Base-by-base conservation (phyloP, 2,329 filamentous ascomycete genomes). In the Aspergillus ochraceoroseus region DNA sequence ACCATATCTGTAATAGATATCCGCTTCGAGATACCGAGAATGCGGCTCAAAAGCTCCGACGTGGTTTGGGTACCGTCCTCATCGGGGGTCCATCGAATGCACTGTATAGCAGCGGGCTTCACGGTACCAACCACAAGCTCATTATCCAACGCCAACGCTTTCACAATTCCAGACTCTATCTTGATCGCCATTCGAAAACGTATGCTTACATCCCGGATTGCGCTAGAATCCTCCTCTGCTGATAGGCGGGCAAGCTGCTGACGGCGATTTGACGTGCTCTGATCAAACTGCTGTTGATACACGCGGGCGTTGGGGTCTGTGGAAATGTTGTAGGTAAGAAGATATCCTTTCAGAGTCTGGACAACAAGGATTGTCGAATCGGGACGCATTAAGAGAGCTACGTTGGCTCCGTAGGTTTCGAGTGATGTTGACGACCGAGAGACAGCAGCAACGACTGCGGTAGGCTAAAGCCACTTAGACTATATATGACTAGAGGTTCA, bases 161-260 rank as follows among this genome's bases (percentile, higher is more conserved):
- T 86, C 52, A 82, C 82, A 54, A 98, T 95, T 2, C 92, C 92
- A 2, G 92, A 92, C 65, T 98, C 92, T 12, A 98, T 87, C 61
- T 94, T 94, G 58, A 98, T 96, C 9, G 95, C 90, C 85, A 95
- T 95, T 42, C 90, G 80, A 65, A 98, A 98, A 7, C 87, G 84
- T 33, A 98, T 76, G 55, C 84, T 94, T 41, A 94, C 80, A 65
- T 98, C 92, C 38, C 80, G 79, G 35, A 95, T 82, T 3, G 87
- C 87, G 33, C 76, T 76, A 7, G 85, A 85, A 62, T 95, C 92
- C 22, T 89, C 89, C 1, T 85, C 79, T 0, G 86, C 86, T 64
- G 84, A 79, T 20, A 68, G 63, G 28, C 61, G 63, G 23, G 64
- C 59, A 14, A 67, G 48, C 46, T 70, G 69, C 38, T 73, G 68